Evolutionary conservation across 2,329 filamentous ascomycete genomes (phyloP).

Genomic region (Penicillium sp.): DNA sequence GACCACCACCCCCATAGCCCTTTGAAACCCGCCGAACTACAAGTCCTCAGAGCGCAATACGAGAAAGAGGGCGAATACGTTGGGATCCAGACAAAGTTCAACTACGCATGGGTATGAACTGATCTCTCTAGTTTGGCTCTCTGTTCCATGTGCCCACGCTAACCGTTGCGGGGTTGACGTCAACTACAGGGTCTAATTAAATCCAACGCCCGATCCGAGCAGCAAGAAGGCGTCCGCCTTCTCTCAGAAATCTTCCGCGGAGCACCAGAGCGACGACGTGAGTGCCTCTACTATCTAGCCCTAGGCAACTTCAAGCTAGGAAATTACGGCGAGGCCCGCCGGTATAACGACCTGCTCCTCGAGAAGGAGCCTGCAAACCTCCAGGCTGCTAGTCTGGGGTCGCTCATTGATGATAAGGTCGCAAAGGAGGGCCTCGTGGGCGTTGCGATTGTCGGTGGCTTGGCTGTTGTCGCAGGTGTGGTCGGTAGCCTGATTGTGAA

Average conservation of each 20-base stretch:
- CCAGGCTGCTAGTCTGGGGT: constrained; percentile 80
- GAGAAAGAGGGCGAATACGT: constrained; percentile 98
- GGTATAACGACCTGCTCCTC: constrained; percentile 89
- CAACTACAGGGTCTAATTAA: constrained; percentile 79
- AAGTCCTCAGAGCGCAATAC: constrained; percentile 88
- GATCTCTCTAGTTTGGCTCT: constrained; percentile 19
- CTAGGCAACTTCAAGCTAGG: constrained; percentile 97
- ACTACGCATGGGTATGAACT: constrained; percentile 86
- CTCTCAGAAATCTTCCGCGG: constrained; percentile 95
- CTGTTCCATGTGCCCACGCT: background rate
- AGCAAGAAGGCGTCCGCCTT: constrained; percentile 89
- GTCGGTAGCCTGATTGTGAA: constrained; percentile 82
- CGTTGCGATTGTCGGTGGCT: constrained; percentile 88
- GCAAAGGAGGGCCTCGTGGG: constrained; percentile 90
- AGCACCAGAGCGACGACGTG: constrained; percentile 84
- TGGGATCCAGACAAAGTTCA: constrained; percentile 97
- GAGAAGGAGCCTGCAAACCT: constrained; percentile 89
- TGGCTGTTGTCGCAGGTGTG: constrained; percentile 89
- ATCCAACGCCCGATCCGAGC: constrained; percentile 75
- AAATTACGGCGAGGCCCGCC: constrained; percentile 90
- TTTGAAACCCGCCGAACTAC: constrained; percentile 84
- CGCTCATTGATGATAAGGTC: constrained; percentile 92
- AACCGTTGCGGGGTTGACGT: constrained; percentile 1
- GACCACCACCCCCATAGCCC: constrained; percentile 58
- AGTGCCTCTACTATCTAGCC: constrained; percentile 97